Evolutionary conservation across 2,329 filamentous ascomycete species (phyloP), one percentile per base, ranked within the genome.

Genomic region (Hirsutella rhossiliensis): DNA sequence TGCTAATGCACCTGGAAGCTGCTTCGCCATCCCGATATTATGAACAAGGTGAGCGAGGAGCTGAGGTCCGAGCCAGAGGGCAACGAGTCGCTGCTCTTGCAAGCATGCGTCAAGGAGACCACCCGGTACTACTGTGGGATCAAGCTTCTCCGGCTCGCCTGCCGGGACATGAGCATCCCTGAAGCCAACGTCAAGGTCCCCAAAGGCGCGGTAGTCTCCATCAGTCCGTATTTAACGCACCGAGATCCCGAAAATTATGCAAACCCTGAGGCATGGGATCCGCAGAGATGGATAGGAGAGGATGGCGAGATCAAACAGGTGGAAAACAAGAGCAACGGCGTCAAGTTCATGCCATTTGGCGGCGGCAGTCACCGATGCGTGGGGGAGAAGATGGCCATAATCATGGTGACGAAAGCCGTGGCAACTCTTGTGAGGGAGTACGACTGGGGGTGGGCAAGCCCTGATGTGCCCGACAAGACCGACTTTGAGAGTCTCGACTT

Each of bases 91-190:
- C 31, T 41, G 1, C 47, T 53, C 4, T 29, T 54, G 9, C 48
- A 47, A 29, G 51, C 50, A 13, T 48, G 48, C 29, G 50, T 54
- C 31, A 51, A 46, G 34, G 51, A 54, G 42, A 52, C 51, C 2
- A 41, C 34, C 8, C 47, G 51, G 3, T 45, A 47, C 41, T 52
- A 51, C 32, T 41, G 45, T 13, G 48, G 45, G 4, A 45, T 46
- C 27, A 43, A 45, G 28, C 41, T 42, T 13, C 28, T 47, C 6
- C 40, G 46, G 4, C 40, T 40, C 3, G 45, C 43, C 15, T 36
- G 41, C 20, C n/a, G 46, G 18, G 32, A 45, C 28, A 34, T 45
- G 3, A 31, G 17, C 30, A 34, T 50, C 7, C 45, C 45, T 1
- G 45, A 36, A 4, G 38, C 45, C 3, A 32, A 46, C 15, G 17